Evolutionary conservation across 2,329 filamentous ascomycete species (phyloP), one percentile per base, ranked within the genome.

Genomic region (Aspergillus calidoustus): DNA sequence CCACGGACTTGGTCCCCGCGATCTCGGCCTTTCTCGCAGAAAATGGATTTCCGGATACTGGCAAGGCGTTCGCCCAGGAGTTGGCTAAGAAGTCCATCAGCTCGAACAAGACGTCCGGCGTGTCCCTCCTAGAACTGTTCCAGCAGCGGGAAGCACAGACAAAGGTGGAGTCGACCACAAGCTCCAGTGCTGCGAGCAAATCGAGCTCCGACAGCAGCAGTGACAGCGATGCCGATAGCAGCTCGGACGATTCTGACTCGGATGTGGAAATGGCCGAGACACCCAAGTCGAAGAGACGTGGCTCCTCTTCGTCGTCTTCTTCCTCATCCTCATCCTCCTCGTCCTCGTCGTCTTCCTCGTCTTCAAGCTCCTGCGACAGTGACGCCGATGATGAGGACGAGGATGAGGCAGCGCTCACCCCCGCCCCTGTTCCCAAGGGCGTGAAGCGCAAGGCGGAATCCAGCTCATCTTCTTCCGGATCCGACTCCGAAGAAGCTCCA

Each of bases 1-100:
- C 89, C 4, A 76, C 83, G 30, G 83, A 90, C 74, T 80, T 93
- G 41, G 80, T 93, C 72, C 85, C 87, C 63, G 80, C 91, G 17
- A 83, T 93, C 69, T 86, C 87, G 64, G 77, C 79, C 23, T 93
- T 92, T 75, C 82, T 93, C 54, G 82, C 83, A 47, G 83, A 89
- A 50, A 83, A 90, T 74, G 84, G 86, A n/a, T 90, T 91, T 69
- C 76, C 82, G 52, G 81, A 82, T 61, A 86, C 90, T 50, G 85
- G 84, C 70, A 79, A 82, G 62, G 84, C 86, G 5, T 89, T 92
- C 71, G 81, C 82, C 68, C 86, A 88, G 72, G 87, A 92, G 72
- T 81, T 83, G 78, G 62, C 71, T 52, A 73, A 70, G 50, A 74
- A 74, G 53, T 71, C 66, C 7, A 53, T 67, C 48, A 63, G 60